Base-by-base conservation (phyloP, 495 filamentous ascomycete genomes). In the Xylaria acuta region DNA sequence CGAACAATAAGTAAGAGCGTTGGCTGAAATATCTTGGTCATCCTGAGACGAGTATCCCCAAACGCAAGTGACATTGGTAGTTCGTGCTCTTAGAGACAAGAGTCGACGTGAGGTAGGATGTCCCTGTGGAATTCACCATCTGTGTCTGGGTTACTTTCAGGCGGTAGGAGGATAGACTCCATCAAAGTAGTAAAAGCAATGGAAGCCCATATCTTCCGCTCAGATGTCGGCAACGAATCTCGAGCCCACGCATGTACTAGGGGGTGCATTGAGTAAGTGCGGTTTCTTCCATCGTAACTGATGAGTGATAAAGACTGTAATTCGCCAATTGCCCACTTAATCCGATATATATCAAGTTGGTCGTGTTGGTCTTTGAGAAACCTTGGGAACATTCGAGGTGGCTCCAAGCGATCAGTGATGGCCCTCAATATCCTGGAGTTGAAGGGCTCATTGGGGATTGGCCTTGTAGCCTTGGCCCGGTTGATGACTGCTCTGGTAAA, bases 131-230 rank as follows among this genome's bases (percentile, higher is more conserved):
- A 58, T 30, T 58, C 54, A 6, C 25, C 14, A 6, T 58, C 54
- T 18, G 18, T 34, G 0, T 58, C 54, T 5, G 54, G 30, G 1
- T 58, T 58, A 11, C 54, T 58, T 34, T 58, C 25, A 0, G 54
- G 54, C 3, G 54, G 54, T 34, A 58, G 30, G 54, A 58, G 54
- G 30, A 58, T 20, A 34, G 54, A 58, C 4, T 58, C 54, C 54
- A 58, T 58, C 25, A 58, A 18, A 34, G 30, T 58, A 6, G 54
- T 34, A 25, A 58, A 58, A 30, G 54, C 54, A 22, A 58, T 58
- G 27, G 54, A 58, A 58, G 54, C 54, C 54, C 54, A 58, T 30
- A 58, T 20, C 54, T 58, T 58, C 30, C 54, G 25, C 54, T 58
- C 54, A 18, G 54, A 58, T 18, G 11, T 34, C 54, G 54, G 18